A percentile compares a stretch with the other conserved stretches of the same genome.
Conservation (phyloP, 352 stramenopile genomes). For the Stramenopiles sp. region DNA sequence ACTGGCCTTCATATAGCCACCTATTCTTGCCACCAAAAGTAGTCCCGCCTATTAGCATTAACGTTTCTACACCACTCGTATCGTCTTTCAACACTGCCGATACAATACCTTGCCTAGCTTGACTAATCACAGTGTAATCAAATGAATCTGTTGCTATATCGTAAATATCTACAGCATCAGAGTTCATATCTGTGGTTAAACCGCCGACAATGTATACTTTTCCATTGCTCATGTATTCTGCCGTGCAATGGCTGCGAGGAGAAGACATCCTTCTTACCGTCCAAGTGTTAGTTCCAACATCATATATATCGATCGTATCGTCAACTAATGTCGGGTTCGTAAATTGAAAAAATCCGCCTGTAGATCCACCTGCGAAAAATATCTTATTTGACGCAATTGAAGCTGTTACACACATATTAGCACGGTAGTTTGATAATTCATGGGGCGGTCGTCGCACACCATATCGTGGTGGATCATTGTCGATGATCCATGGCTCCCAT, state of each 20-base stretch:
- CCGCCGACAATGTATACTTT: not conserved
- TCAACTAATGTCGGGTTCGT: not conserved
- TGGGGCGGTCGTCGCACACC: not conserved
- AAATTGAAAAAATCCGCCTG: slow-evolving; percentile 1
- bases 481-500: not conserved
- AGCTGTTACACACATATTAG: not conserved
- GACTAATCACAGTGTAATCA: not conserved
- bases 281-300: not conserved
- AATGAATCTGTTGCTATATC: not conserved
- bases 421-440: slow-evolving; percentile 9
- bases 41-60: not conserved
- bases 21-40: not conserved
- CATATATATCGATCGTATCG: not conserved
- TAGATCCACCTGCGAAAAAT: not conserved
- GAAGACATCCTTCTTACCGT: not conserved
- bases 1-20: not conserved
- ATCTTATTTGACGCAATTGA: not conserved
- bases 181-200: not conserved
- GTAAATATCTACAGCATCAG: not conserved
- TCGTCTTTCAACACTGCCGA: not conserved
- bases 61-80: not conserved
- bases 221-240: not conserved
- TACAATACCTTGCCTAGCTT: not conserved
- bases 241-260: not conserved
- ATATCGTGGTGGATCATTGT: not conserved